phyloP scores from a whole-genome alignment of 352 stramenopile genomes.

The Phytophthora ramorum region DNA sequence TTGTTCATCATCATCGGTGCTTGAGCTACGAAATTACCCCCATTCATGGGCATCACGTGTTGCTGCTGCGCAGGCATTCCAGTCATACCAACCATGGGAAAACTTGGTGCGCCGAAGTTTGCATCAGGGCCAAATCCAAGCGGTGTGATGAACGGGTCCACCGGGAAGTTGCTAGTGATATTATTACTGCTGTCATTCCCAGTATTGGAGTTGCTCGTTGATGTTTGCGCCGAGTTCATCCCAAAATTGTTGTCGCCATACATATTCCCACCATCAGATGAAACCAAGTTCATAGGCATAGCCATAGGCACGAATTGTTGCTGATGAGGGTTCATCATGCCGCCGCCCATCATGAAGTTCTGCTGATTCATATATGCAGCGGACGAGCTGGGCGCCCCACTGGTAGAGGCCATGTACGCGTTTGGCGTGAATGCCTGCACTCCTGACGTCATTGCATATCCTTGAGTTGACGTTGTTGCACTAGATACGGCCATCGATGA shows the following conservation, averaged over 20 bases:
- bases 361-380: constrained; percentile 49
- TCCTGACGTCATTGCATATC: constrained; percentile 45
- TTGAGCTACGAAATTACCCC: constrained; percentile 38
- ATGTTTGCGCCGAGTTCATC: constrained; percentile 36
- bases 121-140: constrained; percentile 39
- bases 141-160: constrained; percentile 76
- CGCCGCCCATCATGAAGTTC: constrained; percentile 56
- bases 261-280: constrained; percentile 43
- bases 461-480: constrained; percentile 33
- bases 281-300: constrained; percentile 57
- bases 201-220: constrained; percentile 19
- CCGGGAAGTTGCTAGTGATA: constrained; percentile 50
- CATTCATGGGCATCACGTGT: constrained; percentile 66
- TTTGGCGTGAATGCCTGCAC: constrained; percentile 45
- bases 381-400: constrained; percentile 27
- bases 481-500: constrained; percentile 39
- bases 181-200: constrained; percentile 26
- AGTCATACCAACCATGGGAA: constrained; percentile 45
- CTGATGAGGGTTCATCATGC: constrained; percentile 58
- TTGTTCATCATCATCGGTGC: constrained; percentile 42
- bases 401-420: constrained; percentile 46
- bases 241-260: constrained; percentile 51
- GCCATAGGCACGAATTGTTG: constrained; percentile 75
- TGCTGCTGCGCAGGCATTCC: constrained; percentile 48
- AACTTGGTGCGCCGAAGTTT: constrained; percentile 46